Percentiles rank a stretch among this genome's conserved stretches.
Conservation (phyloP, 352 stramenopile genomes). For the Phytophthora sp. region DNA sequence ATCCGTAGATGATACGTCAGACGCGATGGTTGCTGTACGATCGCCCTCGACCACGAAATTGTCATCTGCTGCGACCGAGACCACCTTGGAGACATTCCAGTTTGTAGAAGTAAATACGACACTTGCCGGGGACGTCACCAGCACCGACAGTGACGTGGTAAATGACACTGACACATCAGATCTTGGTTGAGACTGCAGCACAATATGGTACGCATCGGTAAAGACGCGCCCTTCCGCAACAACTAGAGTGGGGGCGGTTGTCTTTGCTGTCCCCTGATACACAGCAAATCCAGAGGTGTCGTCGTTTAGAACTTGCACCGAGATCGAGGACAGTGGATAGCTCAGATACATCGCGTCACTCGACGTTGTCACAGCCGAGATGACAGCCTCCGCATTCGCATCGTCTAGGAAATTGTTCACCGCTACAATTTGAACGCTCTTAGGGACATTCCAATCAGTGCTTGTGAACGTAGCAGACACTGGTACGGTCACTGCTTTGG, state of each 20-base stretch:
- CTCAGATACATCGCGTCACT: slow-evolving; percentile 45
- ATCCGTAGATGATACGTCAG: slow-evolving; percentile 38
- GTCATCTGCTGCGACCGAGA: slow-evolving; percentile 54
- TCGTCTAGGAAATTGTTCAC: slow-evolving; percentile 68
- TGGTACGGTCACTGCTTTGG: slow-evolving; percentile 40
- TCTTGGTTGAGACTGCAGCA: slow-evolving; percentile 53
- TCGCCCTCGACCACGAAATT: slow-evolving; percentile 55
- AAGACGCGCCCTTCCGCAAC: slow-evolving; percentile 58
- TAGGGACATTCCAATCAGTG: slow-evolving; percentile 41
- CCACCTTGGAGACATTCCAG: slow-evolving; percentile 57
- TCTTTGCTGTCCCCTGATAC: slow-evolving; percentile 44
- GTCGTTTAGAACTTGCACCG: slow-evolving; percentile 60
- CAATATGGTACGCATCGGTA: slow-evolving; percentile 52
- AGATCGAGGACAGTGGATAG: slow-evolving; percentile 26
- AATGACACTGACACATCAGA: slow-evolving; percentile 45
- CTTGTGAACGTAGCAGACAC: slow-evolving; percentile 35
- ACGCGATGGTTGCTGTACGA: slow-evolving; percentile 40
- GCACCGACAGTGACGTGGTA: slow-evolving; percentile 38
- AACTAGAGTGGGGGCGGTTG: slow-evolving; percentile 46
- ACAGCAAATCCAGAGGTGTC: slow-evolving; percentile 52
- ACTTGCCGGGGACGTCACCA: slow-evolving; percentile 46
- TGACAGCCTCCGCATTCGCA: slow-evolving; percentile 27
- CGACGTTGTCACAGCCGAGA: slow-evolving; percentile 38
- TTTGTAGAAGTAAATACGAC: slow-evolving; percentile 46
- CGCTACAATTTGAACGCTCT: slow-evolving; percentile 44